phyloP scores from a whole-genome alignment of 2,329 filamentous ascomycete species.

The Epichloe uncinata region DNA sequence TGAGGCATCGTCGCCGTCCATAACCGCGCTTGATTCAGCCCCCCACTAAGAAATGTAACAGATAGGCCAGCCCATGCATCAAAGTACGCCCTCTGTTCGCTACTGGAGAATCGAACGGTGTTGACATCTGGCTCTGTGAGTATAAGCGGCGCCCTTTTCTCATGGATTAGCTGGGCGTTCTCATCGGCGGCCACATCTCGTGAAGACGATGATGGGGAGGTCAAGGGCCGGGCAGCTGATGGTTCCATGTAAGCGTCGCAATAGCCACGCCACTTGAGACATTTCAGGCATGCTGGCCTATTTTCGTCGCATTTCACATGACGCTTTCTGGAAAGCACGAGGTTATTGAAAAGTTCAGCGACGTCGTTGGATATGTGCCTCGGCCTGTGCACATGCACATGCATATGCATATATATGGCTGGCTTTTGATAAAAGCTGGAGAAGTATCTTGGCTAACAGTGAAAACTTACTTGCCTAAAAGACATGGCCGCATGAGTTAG shows the following conservation, averaged over 20 bases:
- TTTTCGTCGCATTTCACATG: constrained; percentile 31
- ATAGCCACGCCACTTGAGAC: constrained; percentile 27
- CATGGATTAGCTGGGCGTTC: constrained; percentile 17
- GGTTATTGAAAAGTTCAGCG: not conserved
- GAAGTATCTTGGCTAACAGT: not conserved
- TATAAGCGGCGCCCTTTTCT: constrained; percentile 17
- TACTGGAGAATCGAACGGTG: constrained; percentile 20
- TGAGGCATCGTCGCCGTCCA: constrained; percentile 29
- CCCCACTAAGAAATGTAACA: constrained; percentile 21
- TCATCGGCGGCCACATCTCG: constrained; percentile 4
- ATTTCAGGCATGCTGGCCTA: constrained; percentile 27
- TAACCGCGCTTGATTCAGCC: constrained; percentile 19
- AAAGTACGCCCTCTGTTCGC: constrained; percentile 24
- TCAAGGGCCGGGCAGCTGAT: constrained; percentile 3
- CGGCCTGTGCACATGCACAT: not conserved
- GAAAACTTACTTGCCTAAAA: constrained; percentile 21
- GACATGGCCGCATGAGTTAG: not conserved
- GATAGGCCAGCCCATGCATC: constrained; percentile 24
- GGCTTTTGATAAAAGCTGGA: too few relatives aligned
- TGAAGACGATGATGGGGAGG: not conserved
- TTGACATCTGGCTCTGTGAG: constrained; percentile 21
- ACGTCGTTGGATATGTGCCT: not conserved
- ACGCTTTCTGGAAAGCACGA: constrained; percentile 18
- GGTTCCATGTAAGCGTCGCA: constrained; percentile 22
- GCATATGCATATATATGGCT: too few relatives aligned